Evolutionary conservation across 2,329 filamentous ascomycete genomes (phyloP).

Genomic region (Cytospora schulzeri): DNA sequence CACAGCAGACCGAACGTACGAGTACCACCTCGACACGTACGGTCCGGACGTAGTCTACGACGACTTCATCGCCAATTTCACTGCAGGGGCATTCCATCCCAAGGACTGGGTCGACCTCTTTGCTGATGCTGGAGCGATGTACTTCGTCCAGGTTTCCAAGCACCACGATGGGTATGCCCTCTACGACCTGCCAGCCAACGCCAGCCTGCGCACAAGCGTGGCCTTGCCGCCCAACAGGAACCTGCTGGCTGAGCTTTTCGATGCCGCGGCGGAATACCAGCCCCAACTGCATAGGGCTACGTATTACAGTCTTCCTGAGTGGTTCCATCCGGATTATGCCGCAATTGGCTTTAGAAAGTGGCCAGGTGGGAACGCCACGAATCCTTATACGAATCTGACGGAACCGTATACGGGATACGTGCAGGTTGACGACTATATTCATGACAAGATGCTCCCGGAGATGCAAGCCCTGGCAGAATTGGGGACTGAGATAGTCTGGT

Average conservation of each 20-base stretch:
- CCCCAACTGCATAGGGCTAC: constrained; percentile 46
- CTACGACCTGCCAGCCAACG: constrained; percentile 44
- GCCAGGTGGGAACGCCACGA: constrained; percentile 45
- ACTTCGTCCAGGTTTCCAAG: constrained; percentile 43
- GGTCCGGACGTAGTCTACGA: constrained; percentile 31
- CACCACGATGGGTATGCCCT: constrained; percentile 51
- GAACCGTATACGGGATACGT: constrained; percentile 48
- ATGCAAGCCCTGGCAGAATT: constrained; percentile 46
- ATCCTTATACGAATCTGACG: constrained; percentile 46
- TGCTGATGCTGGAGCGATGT: constrained; percentile 40
- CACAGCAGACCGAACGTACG: constrained; percentile 27
- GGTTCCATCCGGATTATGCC: constrained; percentile 47
- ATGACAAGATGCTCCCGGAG: constrained; percentile 45
- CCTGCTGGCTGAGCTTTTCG: constrained; percentile 45
- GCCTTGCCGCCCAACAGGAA: constrained; percentile 43
- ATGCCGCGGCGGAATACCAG: constrained; percentile 45
- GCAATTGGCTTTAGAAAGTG: constrained; percentile 43
- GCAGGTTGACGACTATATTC: constrained; percentile 43
- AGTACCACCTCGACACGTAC: constrained; percentile 29
- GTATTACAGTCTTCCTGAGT: constrained; percentile 49
- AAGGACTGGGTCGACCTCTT: constrained; percentile 41
- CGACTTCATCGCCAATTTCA: constrained; percentile 40
- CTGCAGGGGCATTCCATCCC: constrained; percentile 25
- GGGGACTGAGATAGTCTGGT: constrained; percentile 51
- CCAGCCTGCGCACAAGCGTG: constrained; percentile 45